phyloP scores from a whole-genome alignment of 495 filamentous ascomycete genomes.

The Trichoderma erinaceum region DNA sequence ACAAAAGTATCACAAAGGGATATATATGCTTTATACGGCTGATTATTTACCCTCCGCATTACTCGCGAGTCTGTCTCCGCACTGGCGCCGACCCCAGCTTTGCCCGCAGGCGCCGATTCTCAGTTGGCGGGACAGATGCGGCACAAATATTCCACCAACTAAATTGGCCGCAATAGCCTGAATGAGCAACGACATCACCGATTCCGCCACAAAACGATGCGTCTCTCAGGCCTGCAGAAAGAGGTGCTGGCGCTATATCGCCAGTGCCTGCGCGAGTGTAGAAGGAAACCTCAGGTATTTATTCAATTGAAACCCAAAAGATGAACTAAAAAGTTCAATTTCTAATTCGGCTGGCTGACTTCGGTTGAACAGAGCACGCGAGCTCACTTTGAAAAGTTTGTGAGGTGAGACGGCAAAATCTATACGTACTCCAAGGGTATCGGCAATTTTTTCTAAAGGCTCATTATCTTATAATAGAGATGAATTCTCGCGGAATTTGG shows the following conservation, averaged over 20 bases:
- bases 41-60: slow-evolving; percentile 5
- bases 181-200: background rate
- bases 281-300: slow-evolving; percentile 69
- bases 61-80: background rate
- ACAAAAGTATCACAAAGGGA: background rate
- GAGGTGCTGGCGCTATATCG: slow-evolving; percentile 85
- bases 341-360: slow-evolving; percentile 22
- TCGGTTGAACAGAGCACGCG: slow-evolving; percentile 29
- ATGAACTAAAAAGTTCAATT: slow-evolving; percentile 20
- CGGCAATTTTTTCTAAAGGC: slow-evolving; percentile 4
- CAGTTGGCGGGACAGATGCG: background rate
- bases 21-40: background rate
- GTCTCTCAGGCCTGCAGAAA: slow-evolving; percentile 82
- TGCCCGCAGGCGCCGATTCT: background rate
- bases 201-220: slow-evolving; percentile 31
- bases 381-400: slow-evolving; percentile 37
- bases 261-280: slow-evolving; percentile 69
- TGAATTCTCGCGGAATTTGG: slow-evolving; percentile 69
- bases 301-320: background rate
- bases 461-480: slow-evolving; percentile 16
- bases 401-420: slow-evolving; percentile 25
- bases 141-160: background rate
- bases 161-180: background rate
- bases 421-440: no score
- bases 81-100: slow-evolving; percentile 3